These are phyloP conservation scores for Phytopythium oedochilum DNA, from an alignment of 352 stramenopile genomes.

Conservation along the genomic window DNA sequence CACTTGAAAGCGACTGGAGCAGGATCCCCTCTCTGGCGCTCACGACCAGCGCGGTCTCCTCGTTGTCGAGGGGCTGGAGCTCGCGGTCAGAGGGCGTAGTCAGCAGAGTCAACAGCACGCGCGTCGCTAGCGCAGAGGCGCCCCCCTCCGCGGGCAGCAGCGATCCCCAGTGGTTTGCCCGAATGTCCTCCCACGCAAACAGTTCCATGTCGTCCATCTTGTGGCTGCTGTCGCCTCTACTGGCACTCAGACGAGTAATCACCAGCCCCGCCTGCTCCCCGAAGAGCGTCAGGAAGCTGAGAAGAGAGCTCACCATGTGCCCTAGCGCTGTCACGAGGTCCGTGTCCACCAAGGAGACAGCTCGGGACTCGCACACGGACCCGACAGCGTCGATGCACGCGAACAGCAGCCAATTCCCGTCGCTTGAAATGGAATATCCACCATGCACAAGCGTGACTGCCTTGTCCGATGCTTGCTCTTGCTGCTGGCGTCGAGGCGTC, in stretches of 20 bases:
- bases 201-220: constrained; percentile 26
- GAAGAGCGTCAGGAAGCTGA: constrained; percentile 58
- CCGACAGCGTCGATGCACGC: constrained; percentile 53
- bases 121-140: constrained; percentile 18
- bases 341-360: constrained; percentile 23
- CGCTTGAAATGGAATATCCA: constrained; percentile 46
- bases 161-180: constrained; percentile 18
- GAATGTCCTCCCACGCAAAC: constrained; percentile 32
- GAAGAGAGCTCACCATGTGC: constrained; percentile 37
- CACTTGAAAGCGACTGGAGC: not conserved
- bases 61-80: constrained; percentile 42
- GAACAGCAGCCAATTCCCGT: constrained; percentile 55
- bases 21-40: constrained; percentile 9
- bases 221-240: constrained; percentile 3
- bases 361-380: constrained; percentile 52
- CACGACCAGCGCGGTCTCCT: constrained; percentile 33
- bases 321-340: constrained; percentile 29
- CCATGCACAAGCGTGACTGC: constrained; percentile 34
- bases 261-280: constrained; percentile 41
- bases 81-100: constrained; percentile 22
- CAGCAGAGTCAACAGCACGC: constrained; percentile 35
- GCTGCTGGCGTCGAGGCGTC: not conserved
- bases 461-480: constrained; percentile 6
- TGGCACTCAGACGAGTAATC: constrained; percentile 30
- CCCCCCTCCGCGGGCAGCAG: constrained; percentile 27